Evolutionary conservation across 805 yeast genomes (phyloP).

Genomic region (Wickerhamomyces chambardii): DNA sequence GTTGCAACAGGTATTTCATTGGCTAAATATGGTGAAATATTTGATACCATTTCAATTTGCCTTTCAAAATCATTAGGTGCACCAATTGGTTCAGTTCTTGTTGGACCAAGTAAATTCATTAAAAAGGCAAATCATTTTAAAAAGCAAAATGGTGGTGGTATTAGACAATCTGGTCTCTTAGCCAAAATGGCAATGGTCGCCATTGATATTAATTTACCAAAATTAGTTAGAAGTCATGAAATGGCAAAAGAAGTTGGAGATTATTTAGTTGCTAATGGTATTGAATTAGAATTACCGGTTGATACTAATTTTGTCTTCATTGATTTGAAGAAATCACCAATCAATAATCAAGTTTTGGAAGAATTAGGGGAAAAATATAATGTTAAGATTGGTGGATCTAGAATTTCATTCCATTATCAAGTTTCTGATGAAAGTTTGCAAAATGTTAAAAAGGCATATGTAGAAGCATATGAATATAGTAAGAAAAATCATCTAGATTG

Average conservation of each 20-base stretch:
- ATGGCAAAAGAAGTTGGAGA: constrained; percentile 42
- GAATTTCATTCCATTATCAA: constrained; percentile 53
- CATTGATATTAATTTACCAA: constrained; percentile 56
- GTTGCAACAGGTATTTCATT: constrained; percentile 49
- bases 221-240: constrained; percentile 35
- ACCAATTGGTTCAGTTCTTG: constrained; percentile 85
- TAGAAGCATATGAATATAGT: constrained; percentile 26
- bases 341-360: constrained; percentile 48
- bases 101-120: constrained; percentile 52
- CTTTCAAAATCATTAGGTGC: constrained; percentile 89
- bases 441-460: constrained; percentile 20
- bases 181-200: constrained; percentile 74
- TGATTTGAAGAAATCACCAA: constrained; percentile 36
- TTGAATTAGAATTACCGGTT: constrained; percentile 57
- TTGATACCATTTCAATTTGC: constrained; percentile 85
- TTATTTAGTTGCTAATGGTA: constrained; percentile 41
- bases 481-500: not conserved
- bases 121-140: constrained; percentile 75
- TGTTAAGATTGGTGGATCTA: constrained; percentile 54
- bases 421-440: constrained; percentile 10
- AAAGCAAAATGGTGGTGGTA: constrained; percentile 92
- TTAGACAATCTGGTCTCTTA: constrained; percentile 79
- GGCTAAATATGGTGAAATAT: constrained; percentile 60
- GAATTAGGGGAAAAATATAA: constrained; percentile 46
- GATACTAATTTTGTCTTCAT: constrained; percentile 81